Evolutionary conservation across 805 yeast species (phyloP), one percentile per base, ranked within the genome.

Genomic region (Starmerella bombi): DNA sequence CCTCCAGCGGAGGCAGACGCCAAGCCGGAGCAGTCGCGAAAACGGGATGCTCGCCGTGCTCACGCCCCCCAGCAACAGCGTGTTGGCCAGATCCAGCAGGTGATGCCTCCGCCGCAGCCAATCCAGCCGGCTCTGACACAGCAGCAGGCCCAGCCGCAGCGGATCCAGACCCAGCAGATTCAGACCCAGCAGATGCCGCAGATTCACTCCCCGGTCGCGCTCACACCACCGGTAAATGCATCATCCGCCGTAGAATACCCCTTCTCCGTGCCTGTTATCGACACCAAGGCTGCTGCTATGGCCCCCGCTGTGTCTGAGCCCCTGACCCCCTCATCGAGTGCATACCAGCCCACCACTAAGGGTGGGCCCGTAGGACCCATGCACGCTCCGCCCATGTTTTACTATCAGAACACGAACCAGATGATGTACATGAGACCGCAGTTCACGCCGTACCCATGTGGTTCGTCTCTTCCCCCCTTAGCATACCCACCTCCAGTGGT

Each of bases 21-120:
- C 9, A 20, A 19, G 23, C 34, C 28, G 12, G 17, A 12, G 9
- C 14, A 15, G 6, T 8, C 35, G 19, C 19, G 6, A 20, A 6
- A n/a, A 6, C 23, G 8, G 23, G 6, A 28, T 25, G 36, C 23
- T 29, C 40, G 14, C 15, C 33, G n/a, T 18, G 3, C 10, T 3
- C 33, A 18, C 18, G 4, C 23, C 18, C 48, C 32, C 30, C 45
- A 38, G 34, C 39, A 18, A 15, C 37, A 32, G 30, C 44, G 27
- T 20, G 36, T 23, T 17, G 34, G 37, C 28, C 44, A 30, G 30
- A 41, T 29, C 27, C 27, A 23, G 23, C 41, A 34, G 27, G 36
- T 16, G 3, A 38, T 29, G n/a, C 44, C 36, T 33, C 42, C 25
- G 17, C 39, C 14, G 18, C 41, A 32, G 18, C 38, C n/a, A 23